Conservation (phyloP, 2,329 filamentous ascomycete species). For the Aspergillus sp. region DNA sequence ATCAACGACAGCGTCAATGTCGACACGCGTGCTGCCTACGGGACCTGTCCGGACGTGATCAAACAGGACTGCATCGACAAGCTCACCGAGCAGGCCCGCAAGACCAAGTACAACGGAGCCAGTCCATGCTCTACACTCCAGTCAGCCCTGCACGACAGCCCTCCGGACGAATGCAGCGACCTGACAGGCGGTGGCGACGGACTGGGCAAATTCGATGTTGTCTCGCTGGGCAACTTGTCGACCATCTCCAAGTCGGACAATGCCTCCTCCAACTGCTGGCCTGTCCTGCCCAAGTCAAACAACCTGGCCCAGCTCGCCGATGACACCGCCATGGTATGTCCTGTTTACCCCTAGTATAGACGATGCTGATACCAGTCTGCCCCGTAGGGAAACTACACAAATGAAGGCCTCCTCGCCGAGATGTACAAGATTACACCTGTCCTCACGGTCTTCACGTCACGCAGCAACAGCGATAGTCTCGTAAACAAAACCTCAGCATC, state of each 20-base stretch:
- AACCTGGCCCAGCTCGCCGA: conserved; percentile 2
- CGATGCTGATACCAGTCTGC: background rate
- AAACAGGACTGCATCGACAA: conserved; percentile 15
- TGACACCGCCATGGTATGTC: background rate
- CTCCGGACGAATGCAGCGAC: conserved; percentile 7
- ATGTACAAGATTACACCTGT: conserved; percentile 17
- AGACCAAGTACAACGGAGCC: background rate
- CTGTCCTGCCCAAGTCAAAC: conserved; percentile 14
- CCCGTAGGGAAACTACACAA: conserved; percentile 7
- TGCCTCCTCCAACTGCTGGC: conserved; percentile 14
- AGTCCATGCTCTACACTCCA: conserved; percentile 1
- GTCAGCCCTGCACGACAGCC: background rate
- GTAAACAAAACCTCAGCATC: conserved; percentile 14
- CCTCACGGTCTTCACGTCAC: conserved; percentile 13
- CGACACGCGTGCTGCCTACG: conserved; percentile 5
- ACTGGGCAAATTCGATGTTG: conserved; percentile 13
- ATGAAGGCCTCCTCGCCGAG: background rate
- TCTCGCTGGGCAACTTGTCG: background rate
- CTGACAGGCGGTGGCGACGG: background rate
- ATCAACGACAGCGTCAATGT: background rate
- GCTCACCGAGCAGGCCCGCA: conserved; percentile 8
- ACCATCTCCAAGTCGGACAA: background rate
- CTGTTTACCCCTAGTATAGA: background rate
- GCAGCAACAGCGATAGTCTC: conserved; percentile 7
- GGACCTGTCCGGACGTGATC: conserved; percentile 16